Conservation (phyloP, 345 rosid genomes). For the Noccaea caerulescens region DNA sequence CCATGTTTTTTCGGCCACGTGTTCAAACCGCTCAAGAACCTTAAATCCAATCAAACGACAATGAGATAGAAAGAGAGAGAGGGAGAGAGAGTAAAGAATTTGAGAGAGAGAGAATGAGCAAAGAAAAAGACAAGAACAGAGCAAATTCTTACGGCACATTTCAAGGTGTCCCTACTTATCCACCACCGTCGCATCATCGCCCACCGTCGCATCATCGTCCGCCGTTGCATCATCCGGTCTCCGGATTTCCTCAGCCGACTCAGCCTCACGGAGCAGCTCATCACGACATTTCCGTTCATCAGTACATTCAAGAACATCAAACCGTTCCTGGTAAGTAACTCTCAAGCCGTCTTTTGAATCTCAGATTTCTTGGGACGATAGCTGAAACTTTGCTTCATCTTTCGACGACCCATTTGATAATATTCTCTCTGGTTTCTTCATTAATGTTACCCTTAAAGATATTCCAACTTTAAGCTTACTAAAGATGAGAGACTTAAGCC, state of each 20-base stretch:
- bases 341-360: not conserved
- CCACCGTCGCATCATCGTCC: constrained; percentile 32
- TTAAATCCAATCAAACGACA: constrained; percentile 10
- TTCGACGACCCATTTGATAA: constrained; percentile 5
- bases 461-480: not conserved
- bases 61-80: not conserved
- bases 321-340: constrained; percentile 62
- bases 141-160: constrained; percentile 74
- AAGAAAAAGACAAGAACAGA: constrained; percentile 48
- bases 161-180: constrained; percentile 87
- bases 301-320: constrained; percentile 68
- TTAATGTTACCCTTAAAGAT: not conserved
- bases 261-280: constrained; percentile 64
- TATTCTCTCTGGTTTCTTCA: not conserved
- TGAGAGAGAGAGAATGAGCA: constrained; percentile 30
- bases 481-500: not conserved
- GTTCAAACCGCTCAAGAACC: not conserved
- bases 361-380: not conserved
- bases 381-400: not conserved
- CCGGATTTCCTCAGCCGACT: constrained; percentile 79
- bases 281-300: constrained; percentile 44
- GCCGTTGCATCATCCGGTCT: constrained; percentile 38
- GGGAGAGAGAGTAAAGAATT: constrained; percentile 13
- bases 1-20: constrained; percentile 24
- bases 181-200: constrained; percentile 43